Base-by-base conservation (phyloP, 192 early-diverging fungal species). In the Obelidium mucronatum region DNA sequence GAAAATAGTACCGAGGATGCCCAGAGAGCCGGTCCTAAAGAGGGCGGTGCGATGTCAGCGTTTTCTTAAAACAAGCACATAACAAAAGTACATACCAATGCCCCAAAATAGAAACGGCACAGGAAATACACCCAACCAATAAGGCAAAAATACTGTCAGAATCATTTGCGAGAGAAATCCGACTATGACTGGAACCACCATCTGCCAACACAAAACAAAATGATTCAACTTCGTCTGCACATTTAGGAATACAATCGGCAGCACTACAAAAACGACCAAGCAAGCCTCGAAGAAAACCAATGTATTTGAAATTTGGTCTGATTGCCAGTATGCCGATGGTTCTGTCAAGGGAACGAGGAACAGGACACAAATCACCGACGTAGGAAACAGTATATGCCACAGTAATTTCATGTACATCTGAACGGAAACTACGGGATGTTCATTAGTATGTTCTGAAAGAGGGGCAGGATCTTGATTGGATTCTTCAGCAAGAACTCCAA, bases 21-120 rank as follows among this genome's bases (percentile, higher is more conserved):
- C 44, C 44, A 48, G 8, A 48, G 8, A 48, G 44, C 44, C 19
- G 44, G 44, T 19, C 44, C 44, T 48, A 48, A 5, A 17, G 5
- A 11, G 17, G 17, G 17, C 42, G 17, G 42, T 5, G 17, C 5
- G 55, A 19, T 58, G n/a, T n/a, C n/a, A n/a, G n/a, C n/a, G n/a
- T n/a, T 30, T 28, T 15, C 4, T 19, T 31, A 58, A 58, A 22
- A 58, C 55, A 58, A 22, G 5, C 24, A 58, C 8, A 24, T 8
- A 31, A 58, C 22, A 58, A 58, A 22, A 31, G 8, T 31, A 8
- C 24, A 8, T 22, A 22, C 55, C 55, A 31, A 58, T 8, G 5
- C 55, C 55, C 55, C 55, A 58, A 58, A 58, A 58, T 26, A 58
- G 30, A 24, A 58, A 58, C 55, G 22, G 55, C 24, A 58, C 24